Percentiles rank a stretch among this genome's conserved stretches.
phyloP scores from a whole-genome alignment of 2,329 filamentous ascomycete genomes.

The Fragosphaeria purpurea region DNA sequence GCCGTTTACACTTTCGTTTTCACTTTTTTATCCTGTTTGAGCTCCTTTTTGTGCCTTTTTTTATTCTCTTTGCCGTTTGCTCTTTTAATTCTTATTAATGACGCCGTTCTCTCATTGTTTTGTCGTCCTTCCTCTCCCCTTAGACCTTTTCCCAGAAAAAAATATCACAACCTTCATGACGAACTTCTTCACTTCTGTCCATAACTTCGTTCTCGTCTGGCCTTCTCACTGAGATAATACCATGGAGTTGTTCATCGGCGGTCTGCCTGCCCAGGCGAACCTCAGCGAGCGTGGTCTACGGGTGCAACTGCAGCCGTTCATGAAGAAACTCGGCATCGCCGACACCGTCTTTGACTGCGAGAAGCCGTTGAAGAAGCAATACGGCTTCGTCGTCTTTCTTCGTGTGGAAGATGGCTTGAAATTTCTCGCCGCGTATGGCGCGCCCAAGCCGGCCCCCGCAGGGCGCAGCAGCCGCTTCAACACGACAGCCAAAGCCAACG shows the following conservation, averaged over 20 bases:
- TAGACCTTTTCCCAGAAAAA: too few species aligned
- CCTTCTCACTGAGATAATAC: background rate
- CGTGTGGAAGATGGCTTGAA: slow-evolving; percentile 24
- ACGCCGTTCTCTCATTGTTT: too few species aligned
- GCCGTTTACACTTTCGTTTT: too few species aligned
- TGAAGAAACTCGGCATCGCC: slow-evolving; percentile 29
- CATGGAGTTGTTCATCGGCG: slow-evolving; percentile 38
- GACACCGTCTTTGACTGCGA: slow-evolving; percentile 29
- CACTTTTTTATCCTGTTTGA: too few species aligned
- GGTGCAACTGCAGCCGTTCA: slow-evolving; percentile 28
- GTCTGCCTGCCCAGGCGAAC: slow-evolving; percentile 27
- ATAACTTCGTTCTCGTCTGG: too few species aligned
- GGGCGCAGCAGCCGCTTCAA: too few species aligned
- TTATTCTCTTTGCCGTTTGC: too few species aligned
- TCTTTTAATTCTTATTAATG: too few species aligned
- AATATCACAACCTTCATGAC: too few species aligned
- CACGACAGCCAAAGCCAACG: background rate
- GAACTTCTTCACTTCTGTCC: too few species aligned
- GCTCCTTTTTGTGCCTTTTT: too few species aligned
- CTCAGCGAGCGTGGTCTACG: slow-evolving; percentile 28
- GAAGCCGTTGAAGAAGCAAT: slow-evolving; percentile 25
- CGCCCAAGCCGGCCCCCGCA: background rate
- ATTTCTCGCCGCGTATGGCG: slow-evolving; percentile 31
- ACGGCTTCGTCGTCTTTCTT: slow-evolving; percentile 35
- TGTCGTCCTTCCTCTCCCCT: too few species aligned